Base-by-base conservation (phyloP, 148 eudicot species). In the Rhododendron mucronatum region DNA sequence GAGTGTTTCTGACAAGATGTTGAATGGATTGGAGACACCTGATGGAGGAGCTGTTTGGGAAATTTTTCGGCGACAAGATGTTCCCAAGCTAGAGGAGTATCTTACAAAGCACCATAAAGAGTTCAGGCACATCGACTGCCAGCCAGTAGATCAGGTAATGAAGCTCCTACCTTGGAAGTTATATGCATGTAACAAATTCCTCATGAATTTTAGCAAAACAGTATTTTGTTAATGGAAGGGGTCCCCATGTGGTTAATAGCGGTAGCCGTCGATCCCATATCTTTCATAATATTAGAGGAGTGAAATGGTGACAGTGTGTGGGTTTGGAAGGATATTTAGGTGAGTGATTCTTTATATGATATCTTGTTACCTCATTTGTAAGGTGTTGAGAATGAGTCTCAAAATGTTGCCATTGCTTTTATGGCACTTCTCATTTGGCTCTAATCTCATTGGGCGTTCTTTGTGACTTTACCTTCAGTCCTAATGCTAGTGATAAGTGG, bases 61-160 rank as follows among this genome's bases (percentile, higher is more conserved):
- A 41, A 41, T 41, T 41, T 41, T 41, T 41, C 45, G 45, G 45
- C 45, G 45, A 41, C 45, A 41, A 41, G 95, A 95, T 91, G 91
- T 90, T 48, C 90, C 91, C 65, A 91, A 92, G 91, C 93, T 95
- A 77, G 87, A 91, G 86, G 94, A 95, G 48, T 95, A 91, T 87
- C 91, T 94, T 73, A 84, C 84, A 55, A 89, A 88, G 84, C 95
- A 94, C 89, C 90, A 84, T 65, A 85, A 89, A 59, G 95, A 95
- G 87, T 95, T 95, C 88, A 90, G 95, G 89, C 94, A 95, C 53
- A 88, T 86, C 33, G 84, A 89, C 75, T 88, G 93, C 69, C 6
- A 26, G 78, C 96, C 90, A 20, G 75, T 95, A 61, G 55, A 85
- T 78, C 88, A 90, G 95, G 98, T 92, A 87, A 74, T 28, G 8